phyloP scores from a whole-genome alignment of 345 rosid species.

The Hibiscus mutabilis region DNA sequence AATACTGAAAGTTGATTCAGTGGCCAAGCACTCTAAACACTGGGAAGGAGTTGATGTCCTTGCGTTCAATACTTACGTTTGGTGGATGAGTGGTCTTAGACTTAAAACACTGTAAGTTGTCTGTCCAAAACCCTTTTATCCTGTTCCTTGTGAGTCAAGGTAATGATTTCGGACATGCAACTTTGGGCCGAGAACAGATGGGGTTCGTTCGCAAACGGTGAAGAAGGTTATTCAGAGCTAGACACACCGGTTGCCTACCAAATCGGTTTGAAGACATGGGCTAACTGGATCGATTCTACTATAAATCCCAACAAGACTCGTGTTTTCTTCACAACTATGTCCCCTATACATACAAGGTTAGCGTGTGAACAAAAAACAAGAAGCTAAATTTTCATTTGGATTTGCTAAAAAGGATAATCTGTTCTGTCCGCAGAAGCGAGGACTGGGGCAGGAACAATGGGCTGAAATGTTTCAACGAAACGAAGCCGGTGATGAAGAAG shows the following conservation, averaged over 20 bases:
- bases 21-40: conserved; percentile 52
- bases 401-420: not conserved
- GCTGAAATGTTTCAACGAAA: conserved; percentile 79
- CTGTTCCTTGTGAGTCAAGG: not conserved
- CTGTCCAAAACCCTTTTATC: not conserved
- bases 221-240: conserved; percentile 59
- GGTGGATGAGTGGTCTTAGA: conserved; percentile 92
- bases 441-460: conserved; percentile 70
- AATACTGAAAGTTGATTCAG: conserved; percentile 78
- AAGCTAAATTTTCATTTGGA: not conserved
- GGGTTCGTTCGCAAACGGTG: conserved; percentile 85
- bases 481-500: conserved; percentile 55
- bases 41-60: conserved; percentile 82
- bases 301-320: conserved; percentile 68
- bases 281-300: conserved; percentile 81
- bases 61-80: conserved; percentile 82
- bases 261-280: conserved; percentile 79
- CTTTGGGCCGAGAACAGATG: conserved; percentile 33
- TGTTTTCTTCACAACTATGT: conserved; percentile 85
- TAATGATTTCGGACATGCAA: not conserved
- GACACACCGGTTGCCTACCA: conserved; percentile 59
- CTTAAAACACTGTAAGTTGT: conserved; percentile 63
- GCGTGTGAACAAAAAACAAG: not conserved
- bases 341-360: conserved; percentile 80
- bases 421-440: conserved; percentile 33